A percentile compares a stretch with the other conserved stretches of the same genome.
phyloP scores from a whole-genome alignment of 805 yeast species.

The Candida namnaoensis region DNA sequence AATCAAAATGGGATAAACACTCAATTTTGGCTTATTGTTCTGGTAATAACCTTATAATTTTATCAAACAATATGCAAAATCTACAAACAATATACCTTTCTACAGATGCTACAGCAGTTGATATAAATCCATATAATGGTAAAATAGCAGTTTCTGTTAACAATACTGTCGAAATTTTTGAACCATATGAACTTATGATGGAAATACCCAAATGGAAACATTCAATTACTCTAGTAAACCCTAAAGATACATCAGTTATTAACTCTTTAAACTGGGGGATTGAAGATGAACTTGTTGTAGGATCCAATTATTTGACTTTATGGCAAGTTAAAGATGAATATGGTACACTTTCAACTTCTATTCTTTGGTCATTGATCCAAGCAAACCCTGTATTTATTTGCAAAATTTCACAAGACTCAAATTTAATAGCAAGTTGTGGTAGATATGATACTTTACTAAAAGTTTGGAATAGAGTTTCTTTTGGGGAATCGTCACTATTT shows the following conservation, averaged over 20 bases:
- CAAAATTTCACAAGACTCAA: conserved; percentile 58
- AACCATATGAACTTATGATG: conserved; percentile 45
- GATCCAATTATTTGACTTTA: conserved; percentile 45
- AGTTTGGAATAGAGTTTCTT: conserved; percentile 69
- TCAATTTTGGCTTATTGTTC: conserved; percentile 71
- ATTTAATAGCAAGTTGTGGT: conserved; percentile 56
- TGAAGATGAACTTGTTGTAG: conserved; percentile 48
- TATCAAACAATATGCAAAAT: conserved; percentile 40
- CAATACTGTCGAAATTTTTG: conserved; percentile 35
- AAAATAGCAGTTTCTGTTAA: conserved; percentile 45
- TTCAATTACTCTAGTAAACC: conserved; percentile 20
- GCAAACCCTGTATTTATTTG: conserved; percentile 53
- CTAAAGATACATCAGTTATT: conserved; percentile 23
- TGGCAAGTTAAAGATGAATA: conserved; percentile 40
- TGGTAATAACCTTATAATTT: conserved; percentile 74
- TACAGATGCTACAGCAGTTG: conserved; percentile 57
- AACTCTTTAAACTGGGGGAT: conserved; percentile 48
- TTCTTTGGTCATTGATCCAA: conserved; percentile 35
- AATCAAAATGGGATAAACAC: conserved; percentile 57
- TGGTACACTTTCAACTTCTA: conserved; percentile 26
- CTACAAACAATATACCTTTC: conserved; percentile 74
- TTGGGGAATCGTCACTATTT: conserved; percentile 55
- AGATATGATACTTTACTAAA: conserved; percentile 60
- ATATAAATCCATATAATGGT: conserved; percentile 55
- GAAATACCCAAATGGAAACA: conserved; percentile 35